Percentiles rank a stretch among this genome's conserved stretches.
phyloP scores from a whole-genome alignment of 108 stramenopile genomes.

The Epipyxis sp. region DNA sequence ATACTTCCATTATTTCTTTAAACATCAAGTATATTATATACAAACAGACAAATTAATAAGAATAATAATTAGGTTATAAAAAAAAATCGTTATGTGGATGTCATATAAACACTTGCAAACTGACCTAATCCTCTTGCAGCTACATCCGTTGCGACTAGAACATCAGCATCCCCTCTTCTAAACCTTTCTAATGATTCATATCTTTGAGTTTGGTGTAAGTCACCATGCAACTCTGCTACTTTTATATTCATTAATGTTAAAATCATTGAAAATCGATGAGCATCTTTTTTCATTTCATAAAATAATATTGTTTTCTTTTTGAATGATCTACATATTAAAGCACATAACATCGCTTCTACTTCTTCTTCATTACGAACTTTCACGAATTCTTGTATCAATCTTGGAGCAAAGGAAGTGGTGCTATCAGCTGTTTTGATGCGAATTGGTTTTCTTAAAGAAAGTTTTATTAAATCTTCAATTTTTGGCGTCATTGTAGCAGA shows the following conservation, averaged over 20 bases:
- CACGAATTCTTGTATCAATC: slow-evolving; percentile 96
- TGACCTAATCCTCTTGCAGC: slow-evolving; percentile 93
- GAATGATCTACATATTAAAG: slow-evolving; percentile 78
- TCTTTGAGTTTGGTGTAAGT: slow-evolving; percentile 76
- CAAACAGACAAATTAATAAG: no score
- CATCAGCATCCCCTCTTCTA: slow-evolving; percentile 75
- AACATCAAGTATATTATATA: no score
- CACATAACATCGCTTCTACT: slow-evolving; percentile 70
- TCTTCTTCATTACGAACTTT: slow-evolving; percentile 64
- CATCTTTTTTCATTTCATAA: slow-evolving; percentile 58
- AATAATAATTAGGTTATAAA: no score
- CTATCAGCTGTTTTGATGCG: slow-evolving; percentile 59
- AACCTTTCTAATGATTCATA: slow-evolving; percentile 81
- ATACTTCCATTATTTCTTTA: not conserved
- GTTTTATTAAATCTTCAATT: slow-evolving; percentile 79
- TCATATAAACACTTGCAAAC: no score
- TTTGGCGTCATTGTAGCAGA: slow-evolving; percentile 96
- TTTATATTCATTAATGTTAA: slow-evolving; percentile 51
- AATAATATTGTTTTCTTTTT: slow-evolving; percentile 77
- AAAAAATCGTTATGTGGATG: no score
- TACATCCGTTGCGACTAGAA: slow-evolving; percentile 92
- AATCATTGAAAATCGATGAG: not conserved
- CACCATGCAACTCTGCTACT: slow-evolving; percentile 87
- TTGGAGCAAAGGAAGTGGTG: slow-evolving; percentile 65
- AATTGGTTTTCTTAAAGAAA: slow-evolving; percentile 83